Evolutionary conservation across 2,329 filamentous ascomycete genomes (phyloP), one percentile per base, ranked within the genome.

Genomic region (Fusarium irregulare): DNA sequence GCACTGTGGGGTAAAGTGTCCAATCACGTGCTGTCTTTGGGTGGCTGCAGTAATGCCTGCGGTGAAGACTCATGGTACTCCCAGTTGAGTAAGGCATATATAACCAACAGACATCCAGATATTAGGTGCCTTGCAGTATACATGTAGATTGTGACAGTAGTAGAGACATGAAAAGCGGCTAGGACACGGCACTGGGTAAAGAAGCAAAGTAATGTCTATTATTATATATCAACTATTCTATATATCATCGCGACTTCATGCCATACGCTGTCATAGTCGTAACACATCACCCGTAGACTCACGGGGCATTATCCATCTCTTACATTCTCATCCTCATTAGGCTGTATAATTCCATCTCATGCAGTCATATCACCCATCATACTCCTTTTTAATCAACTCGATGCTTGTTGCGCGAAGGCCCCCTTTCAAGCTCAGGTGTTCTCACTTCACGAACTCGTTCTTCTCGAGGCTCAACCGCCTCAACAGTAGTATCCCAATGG

Each of bases 401-500:
- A 32, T 54, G 65, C 49, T 76, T 76, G 30, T 72, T 76, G 7
- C 61, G 65, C 28, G 71, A 76, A 30, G 62, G 34, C 23, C 69
- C 72, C 21, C 74, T 65, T 50, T 76, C 74, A 47, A 76, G 60
- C 41, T 76, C 74, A 16, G 74, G 74, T 9, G 74, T 76, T 18
- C 54, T 54, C 18, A 60, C 41, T 1, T 58, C 51, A 16, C 72
- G 60, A 4, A 27, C 42, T 9, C 66, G 64, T 6, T 62, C 46
- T n/a, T 69, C 60, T 23, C 40, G 48, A 11, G 64, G 51, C 11
- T 72, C 56, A 16, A 79, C 44, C 25, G 84, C 83, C 7, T 85
- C 82, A 2, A 97, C 95, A 53, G 90, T 92, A 85, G 95, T 95
- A 78, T 98, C 92, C 72, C 93, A 86, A 3, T 91, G 89, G 2